Percentiles rank a stretch among this genome's conserved stretches.
phyloP scores from a whole-genome alignment of 768 basidiomycete species.

The Cytidiella melzeri region DNA sequence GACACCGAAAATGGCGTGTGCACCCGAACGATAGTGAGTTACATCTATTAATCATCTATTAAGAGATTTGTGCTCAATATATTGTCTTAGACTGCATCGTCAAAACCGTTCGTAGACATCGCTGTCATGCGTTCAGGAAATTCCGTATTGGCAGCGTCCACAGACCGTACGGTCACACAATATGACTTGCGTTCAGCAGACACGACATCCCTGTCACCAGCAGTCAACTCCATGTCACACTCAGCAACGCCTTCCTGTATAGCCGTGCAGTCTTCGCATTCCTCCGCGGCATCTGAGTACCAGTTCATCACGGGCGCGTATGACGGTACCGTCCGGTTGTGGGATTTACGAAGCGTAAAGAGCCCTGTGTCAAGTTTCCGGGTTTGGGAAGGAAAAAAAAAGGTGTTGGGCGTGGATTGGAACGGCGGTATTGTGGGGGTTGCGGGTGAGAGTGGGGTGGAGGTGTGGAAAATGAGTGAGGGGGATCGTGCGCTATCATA shows the following conservation, averaged over 20 bases:
- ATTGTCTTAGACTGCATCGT: slow-evolving; percentile 48
- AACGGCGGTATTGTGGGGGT: slow-evolving; percentile 6
- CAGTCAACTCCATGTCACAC: slow-evolving; percentile 46
- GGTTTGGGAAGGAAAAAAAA: slow-evolving; percentile 41
- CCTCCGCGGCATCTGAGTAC: slow-evolving; percentile 25
- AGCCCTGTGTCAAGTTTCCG: slow-evolving; percentile 59
- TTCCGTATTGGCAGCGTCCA: slow-evolving; percentile 55
- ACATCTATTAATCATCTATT: neutral
- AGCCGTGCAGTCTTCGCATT: slow-evolving; percentile 15
- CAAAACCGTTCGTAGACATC: slow-evolving; percentile 71
- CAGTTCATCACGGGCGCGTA: slow-evolving; percentile 71
- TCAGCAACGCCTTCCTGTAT: slow-evolving; percentile 65
- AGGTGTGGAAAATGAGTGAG: slow-evolving; percentile 12
- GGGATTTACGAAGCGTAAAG: slow-evolving; percentile 71
- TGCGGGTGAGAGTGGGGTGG: slow-evolving; percentile 14
- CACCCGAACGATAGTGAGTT: slow-evolving; percentile 60
- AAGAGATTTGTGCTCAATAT: neutral
- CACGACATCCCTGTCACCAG: slow-evolving; percentile 24
- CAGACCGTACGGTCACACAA: slow-evolving; percentile 67
- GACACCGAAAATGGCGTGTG: slow-evolving; percentile 77
- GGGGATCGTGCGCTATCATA: slow-evolving; percentile 4
- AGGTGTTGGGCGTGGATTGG: slow-evolving; percentile 13
- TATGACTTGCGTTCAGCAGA: slow-evolving; percentile 57
- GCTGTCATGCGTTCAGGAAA: slow-evolving; percentile 39
- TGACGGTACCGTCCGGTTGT: slow-evolving; percentile 70